Conservation (phyloP, 495 filamentous ascomycete species). For the Bathelium albidoporum region DNA sequence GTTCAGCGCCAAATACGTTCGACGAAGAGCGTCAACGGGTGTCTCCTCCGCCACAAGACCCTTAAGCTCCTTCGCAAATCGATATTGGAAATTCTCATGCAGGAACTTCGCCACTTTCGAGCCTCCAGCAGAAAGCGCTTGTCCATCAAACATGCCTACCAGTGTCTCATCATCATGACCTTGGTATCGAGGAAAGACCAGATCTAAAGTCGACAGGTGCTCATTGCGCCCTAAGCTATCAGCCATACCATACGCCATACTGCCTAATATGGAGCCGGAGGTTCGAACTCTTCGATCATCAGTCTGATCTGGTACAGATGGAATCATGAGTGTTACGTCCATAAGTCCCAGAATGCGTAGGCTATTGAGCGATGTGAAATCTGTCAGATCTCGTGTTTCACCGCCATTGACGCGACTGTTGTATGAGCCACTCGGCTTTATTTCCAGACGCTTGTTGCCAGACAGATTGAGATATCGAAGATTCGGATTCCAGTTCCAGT, state of each 20-base stretch:
- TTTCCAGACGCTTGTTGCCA: slow-evolving; percentile 93
- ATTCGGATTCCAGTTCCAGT: slow-evolving; percentile 97
- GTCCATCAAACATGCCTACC: slow-evolving; percentile 90
- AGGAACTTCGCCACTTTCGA: slow-evolving; percentile 94
- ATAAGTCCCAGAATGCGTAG: slow-evolving; percentile 87
- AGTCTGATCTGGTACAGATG: slow-evolving; percentile 84
- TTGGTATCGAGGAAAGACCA: slow-evolving; percentile 87
- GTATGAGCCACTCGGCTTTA: slow-evolving; percentile 66
- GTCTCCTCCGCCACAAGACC: slow-evolving; percentile 57
- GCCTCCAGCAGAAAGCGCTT: slow-evolving; percentile 69
- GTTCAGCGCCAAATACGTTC: slow-evolving; percentile 81
- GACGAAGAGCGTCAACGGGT: slow-evolving; percentile 69
- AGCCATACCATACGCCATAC: slow-evolving; percentile 91
- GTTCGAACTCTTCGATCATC: slow-evolving; percentile 93
- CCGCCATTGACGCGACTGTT: slow-evolving; percentile 38
- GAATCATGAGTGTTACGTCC: slow-evolving; percentile 92
- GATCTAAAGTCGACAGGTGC: slow-evolving; percentile 93
- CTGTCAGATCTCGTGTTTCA: slow-evolving; percentile 63
- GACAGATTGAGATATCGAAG: slow-evolving; percentile 93
- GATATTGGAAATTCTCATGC: slow-evolving; percentile 82
- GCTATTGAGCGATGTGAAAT: slow-evolving; percentile 79
- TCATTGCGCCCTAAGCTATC: slow-evolving; percentile 89
- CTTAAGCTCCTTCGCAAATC: slow-evolving; percentile 73
- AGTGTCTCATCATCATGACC: slow-evolving; percentile 86
- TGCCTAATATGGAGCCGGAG: slow-evolving; percentile 81